phyloP scores from a whole-genome alignment of 78 protist species.

The Thecamonas trahens region DNA sequence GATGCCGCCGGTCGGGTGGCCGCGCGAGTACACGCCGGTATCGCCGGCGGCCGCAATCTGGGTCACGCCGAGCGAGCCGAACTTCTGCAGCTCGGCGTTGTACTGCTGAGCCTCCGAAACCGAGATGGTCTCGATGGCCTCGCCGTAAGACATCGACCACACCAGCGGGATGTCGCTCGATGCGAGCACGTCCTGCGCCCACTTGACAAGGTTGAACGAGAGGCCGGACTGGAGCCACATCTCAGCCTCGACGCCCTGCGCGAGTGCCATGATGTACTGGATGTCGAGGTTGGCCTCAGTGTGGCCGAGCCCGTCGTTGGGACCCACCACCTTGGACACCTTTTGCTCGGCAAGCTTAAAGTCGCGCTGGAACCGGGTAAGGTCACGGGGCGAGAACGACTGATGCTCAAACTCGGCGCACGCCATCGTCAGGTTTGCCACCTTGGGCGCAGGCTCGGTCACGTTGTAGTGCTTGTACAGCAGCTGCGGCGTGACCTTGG shows the following conservation, averaged over 20 bases:
- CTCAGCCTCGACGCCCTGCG: not conserved
- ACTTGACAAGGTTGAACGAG: constrained; percentile 3
- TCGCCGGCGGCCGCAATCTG: constrained; percentile 29
- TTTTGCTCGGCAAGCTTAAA: not conserved
- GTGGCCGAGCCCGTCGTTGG: not conserved
- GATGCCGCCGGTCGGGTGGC: not conserved
- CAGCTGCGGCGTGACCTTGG: too few species aligned
- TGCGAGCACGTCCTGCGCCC: not conserved
- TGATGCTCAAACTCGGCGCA: constrained; percentile 22
- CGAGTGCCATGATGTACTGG: constrained; percentile 10
- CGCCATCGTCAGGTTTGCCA: too few species aligned
- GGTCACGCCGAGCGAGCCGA: constrained; percentile 10
- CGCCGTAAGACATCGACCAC: constrained; percentile 22
- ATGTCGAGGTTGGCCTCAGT: constrained; percentile 25
- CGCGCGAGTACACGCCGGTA: constrained; percentile 12
- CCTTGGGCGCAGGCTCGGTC: too few species aligned
- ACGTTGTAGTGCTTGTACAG: too few species aligned
- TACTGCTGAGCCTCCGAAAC: not conserved
- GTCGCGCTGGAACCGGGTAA: not conserved
- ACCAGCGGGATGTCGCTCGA: not conserved
- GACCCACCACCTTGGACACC: not conserved
- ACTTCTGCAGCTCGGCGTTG: constrained; percentile 17
- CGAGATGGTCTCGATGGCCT: constrained; percentile 1
- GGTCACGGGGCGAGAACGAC: not conserved
- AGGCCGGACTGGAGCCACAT: not conserved